Evolutionary conservation across 2,329 filamentous ascomycete species (phyloP).

Genomic region (Metarhizium sp.): DNA sequence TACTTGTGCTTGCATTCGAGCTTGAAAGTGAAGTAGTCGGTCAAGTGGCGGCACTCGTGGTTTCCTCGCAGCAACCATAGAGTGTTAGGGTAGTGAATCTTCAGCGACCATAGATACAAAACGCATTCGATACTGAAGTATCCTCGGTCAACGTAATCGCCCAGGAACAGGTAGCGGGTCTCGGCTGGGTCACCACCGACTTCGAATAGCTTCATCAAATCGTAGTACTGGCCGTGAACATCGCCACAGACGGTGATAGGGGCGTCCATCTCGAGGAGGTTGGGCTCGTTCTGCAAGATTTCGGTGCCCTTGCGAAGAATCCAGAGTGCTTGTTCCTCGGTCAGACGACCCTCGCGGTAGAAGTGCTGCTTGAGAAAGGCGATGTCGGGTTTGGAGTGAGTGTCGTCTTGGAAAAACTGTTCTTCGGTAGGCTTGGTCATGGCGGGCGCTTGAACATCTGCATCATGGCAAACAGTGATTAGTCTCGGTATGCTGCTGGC

Average conservation of each 20-base stretch:
- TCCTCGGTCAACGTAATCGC: conserved; percentile 95
- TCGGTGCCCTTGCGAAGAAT: conserved; percentile 86
- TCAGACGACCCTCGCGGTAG: conserved; percentile 92
- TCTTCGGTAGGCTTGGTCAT: conserved; percentile 88
- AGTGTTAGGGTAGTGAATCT: conserved; percentile 98
- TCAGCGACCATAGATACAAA: conserved; percentile 92
- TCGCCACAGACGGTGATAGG: conserved; percentile 98
- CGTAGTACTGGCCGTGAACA: conserved; percentile 98
- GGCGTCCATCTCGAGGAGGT: conserved; percentile 97
- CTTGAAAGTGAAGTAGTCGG: conserved; percentile 99
- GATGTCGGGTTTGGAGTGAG: conserved; percentile 82
- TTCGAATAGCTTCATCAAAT: conserved; percentile 99
- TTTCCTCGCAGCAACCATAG: conserved; percentile 96
- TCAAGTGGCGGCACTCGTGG: conserved; percentile 97
- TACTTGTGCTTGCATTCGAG: conserved; percentile 99
- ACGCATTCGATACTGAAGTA: conserved; percentile 99
- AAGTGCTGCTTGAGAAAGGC: conserved; percentile 96
- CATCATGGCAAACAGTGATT: neutral
- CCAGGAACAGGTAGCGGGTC: conserved; percentile 92
- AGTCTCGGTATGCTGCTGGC: neutral
- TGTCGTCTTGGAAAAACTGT: conserved; percentile 83
- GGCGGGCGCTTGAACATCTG: conserved; percentile 96
- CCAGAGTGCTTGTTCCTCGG: conserved; percentile 94
- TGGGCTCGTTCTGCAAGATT: conserved; percentile 81
- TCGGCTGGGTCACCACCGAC: conserved; percentile 94